phyloP scores from a whole-genome alignment of 2,329 filamentous ascomycete genomes.

The Parasarocladium wereldwijsianum region DNA sequence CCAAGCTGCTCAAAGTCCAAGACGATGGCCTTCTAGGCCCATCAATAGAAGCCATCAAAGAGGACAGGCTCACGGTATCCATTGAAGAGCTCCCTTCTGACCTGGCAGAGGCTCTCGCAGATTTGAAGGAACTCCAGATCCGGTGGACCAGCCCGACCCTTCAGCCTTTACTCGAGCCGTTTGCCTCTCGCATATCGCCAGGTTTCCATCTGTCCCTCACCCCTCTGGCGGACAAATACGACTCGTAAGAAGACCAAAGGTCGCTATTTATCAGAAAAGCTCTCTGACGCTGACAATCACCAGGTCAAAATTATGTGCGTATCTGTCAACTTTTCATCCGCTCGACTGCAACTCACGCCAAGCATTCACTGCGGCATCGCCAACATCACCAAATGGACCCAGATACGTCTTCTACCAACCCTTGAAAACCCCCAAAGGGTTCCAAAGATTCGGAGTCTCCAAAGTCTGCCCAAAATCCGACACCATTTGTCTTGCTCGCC shows the following conservation, averaged over 20 bases:
- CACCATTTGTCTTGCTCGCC: slow-evolving; percentile 31
- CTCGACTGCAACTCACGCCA: slow-evolving; percentile 33
- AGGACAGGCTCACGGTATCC: slow-evolving; percentile 64
- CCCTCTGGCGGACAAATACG: neutral
- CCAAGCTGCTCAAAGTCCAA: slow-evolving; percentile 44
- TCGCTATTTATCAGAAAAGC: too few relatives aligned
- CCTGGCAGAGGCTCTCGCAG: slow-evolving; percentile 43
- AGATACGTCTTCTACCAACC: slow-evolving; percentile 57
- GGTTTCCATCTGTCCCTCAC: slow-evolving; percentile 61
- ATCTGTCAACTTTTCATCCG: slow-evolving; percentile 43
- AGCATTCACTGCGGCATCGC: slow-evolving; percentile 45
- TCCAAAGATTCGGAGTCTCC: slow-evolving; percentile 36
- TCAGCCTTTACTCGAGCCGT: slow-evolving; percentile 50
- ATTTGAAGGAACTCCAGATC: slow-evolving; percentile 60
- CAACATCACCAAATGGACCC: slow-evolving; percentile 35
- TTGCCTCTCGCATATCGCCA: slow-evolving; percentile 59
- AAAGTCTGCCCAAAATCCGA: slow-evolving; percentile 34
- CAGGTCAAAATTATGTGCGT: slow-evolving; percentile 38
- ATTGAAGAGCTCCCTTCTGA: slow-evolving; percentile 60
- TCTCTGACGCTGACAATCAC: too few relatives aligned
- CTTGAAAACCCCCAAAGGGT: slow-evolving; percentile 38
- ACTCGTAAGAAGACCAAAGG: too few relatives aligned
- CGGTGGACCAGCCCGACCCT: slow-evolving; percentile 53
- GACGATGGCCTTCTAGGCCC: slow-evolving; percentile 39
- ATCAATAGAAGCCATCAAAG: slow-evolving; percentile 49